These are phyloP conservation scores for Camptophora hylomeconis DNA, from an alignment of 2,329 filamentous ascomycete genomes.

Conservation along the genomic window DNA sequence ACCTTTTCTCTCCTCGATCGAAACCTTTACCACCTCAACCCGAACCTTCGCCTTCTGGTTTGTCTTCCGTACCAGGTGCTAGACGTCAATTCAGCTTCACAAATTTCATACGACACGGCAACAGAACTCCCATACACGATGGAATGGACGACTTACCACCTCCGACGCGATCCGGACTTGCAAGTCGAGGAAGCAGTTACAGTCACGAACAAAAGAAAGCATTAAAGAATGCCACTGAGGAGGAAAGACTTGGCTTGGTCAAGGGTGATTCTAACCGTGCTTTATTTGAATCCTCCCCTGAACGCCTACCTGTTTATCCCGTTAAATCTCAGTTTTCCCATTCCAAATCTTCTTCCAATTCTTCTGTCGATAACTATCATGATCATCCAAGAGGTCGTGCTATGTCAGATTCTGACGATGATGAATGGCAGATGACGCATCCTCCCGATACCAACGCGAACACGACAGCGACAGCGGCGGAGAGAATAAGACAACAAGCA, in stretches of 20 bases:
- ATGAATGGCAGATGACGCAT: slow-evolving; percentile 16
- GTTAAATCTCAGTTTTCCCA: slow-evolving; percentile 6
- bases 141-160: slow-evolving; percentile 9
- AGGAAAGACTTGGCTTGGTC: slow-evolving; percentile 73
- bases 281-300: slow-evolving; percentile 13
- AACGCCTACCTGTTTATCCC: slow-evolving; percentile 6
- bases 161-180: slow-evolving; percentile 9
- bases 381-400: slow-evolving; percentile 9
- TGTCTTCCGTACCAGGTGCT: slow-evolving; percentile 25
- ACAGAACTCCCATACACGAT: slow-evolving; percentile 19
- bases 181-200: slow-evolving; percentile 16
- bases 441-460: slow-evolving; percentile 6
- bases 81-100: slow-evolving; percentile 85
- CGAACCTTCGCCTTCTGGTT: slow-evolving; percentile 8
- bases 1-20: slow-evolving; percentile 13
- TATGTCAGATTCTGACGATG: slow-evolving; percentile 15
- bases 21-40: slow-evolving; percentile 14
- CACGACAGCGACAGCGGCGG: slow-evolving; percentile 1
- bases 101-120: slow-evolving; percentile 56
- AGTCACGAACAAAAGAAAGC: slow-evolving; percentile 16
- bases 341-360: slow-evolving; percentile 8
- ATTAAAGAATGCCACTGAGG: slow-evolving; percentile 54
- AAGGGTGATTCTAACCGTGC: slow-evolving; percentile 46
- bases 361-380: slow-evolving; percentile 10
- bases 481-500: slow-evolving; percentile 7